Conservation (phyloP, 768 basidiomycete species). For the Psilocybe subaeruginosa region DNA sequence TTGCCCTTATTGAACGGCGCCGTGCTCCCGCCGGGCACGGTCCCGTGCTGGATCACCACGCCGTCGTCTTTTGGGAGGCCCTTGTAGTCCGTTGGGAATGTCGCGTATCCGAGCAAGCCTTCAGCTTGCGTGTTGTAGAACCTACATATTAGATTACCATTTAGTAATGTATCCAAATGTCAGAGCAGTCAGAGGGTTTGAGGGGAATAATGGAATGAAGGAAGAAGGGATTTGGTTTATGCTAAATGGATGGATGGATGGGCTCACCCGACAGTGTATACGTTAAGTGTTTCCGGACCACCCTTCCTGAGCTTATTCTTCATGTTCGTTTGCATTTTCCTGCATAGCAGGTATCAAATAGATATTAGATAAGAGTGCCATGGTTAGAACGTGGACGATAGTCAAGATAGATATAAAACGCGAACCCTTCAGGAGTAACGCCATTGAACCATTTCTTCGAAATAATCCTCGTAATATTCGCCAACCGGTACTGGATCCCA, state of each 20-base stretch:
- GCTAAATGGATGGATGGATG: no score
- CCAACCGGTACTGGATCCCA: conserved; percentile 39
- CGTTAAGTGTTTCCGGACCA: conserved; percentile 17
- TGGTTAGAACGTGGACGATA: not conserved
- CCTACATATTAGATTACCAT: conserved; percentile 2
- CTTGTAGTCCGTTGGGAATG: conserved; percentile 36
- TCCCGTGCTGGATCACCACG: conserved; percentile 34
- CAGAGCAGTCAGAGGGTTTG: not conserved
- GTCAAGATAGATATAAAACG: not conserved
- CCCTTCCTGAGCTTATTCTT: conserved; percentile 19
- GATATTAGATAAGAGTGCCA: not conserved
- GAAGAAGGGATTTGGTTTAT: no score
- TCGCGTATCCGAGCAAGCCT: conserved; percentile 37
- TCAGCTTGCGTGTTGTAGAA: conserved; percentile 21
- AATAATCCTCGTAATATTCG: conserved; percentile 32
- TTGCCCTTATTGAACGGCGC: conserved; percentile 34
- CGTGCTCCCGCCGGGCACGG: conserved; percentile 34
- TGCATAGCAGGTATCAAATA: not conserved
- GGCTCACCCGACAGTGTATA: conserved; percentile 24
- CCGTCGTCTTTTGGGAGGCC: conserved; percentile 34
- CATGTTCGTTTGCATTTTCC: conserved; percentile 15
- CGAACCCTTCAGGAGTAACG: conserved; percentile 14
- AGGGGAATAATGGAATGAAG: no score
- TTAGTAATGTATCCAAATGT: no score
- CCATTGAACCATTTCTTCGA: conserved; percentile 41